Evolutionary conservation across 441 rosid genomes (phyloP), one percentile per base, ranked within the genome.

Genomic region (Lepidium campestre): DNA sequence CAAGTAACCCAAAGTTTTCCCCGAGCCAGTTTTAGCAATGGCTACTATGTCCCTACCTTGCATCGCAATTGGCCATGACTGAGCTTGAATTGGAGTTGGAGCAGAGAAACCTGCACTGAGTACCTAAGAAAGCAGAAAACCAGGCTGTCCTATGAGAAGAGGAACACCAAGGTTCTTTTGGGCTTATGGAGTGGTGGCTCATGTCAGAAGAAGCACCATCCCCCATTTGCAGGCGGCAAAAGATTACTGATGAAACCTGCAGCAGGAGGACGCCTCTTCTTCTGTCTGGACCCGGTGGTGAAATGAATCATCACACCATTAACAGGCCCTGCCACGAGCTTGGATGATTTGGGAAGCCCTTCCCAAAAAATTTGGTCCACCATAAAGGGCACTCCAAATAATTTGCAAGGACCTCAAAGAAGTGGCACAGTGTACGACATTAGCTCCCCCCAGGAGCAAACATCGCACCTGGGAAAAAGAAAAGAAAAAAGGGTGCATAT

Each of bases 361-460:
- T 76, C 82, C 79, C 71, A 75, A 75, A 79, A 79, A 78, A 83
- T 78, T 73, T 82, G 89, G 85, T 84, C 96, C 85, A 80, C 86
- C 75, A 76, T 68, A 50, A 85, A 86, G 90, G 96, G 84, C 84
- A 45, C 88, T 81, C 91, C 95, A 86, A 83, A 85, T 62, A 76
- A 71, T 73, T 81, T 77, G 89, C 91, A 82, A 83, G 75, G 82
- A 82, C 93, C 85, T 82, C 83, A 73, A 76, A 78, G 85, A 84
- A 93, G 81, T 83, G 80, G 85, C 88, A 85, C 96, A 92, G 97
- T 77, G 97, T 90, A 95, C 97, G 99, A 95, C 93, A 92, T 95
- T 92, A 80, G 97, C 99, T 90, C 99, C 95, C 78, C 88, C 88
- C 72, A 80, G 98, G 96, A 90, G 99, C 97, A 84, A 95, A 95